Percentiles rank a stretch among this genome's conserved stretches.
Conservation (phyloP, 148 eudicot species). For the Spergularia bocconei region DNA sequence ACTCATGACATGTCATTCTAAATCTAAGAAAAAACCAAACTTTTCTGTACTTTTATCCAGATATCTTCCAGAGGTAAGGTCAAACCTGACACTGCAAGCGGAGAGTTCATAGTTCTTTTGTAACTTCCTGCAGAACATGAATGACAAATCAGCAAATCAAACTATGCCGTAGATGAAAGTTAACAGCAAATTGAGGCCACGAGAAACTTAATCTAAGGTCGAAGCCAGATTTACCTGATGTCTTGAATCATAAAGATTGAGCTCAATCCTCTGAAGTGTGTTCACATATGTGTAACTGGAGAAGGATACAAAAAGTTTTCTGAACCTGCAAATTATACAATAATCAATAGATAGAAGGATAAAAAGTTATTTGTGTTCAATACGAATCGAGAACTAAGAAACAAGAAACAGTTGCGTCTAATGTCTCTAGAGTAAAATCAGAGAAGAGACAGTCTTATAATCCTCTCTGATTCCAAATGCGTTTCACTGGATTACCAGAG, state of each 20-base stretch:
- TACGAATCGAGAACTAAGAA: background rate
- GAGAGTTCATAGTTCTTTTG: too few relatives aligned
- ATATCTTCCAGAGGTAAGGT: too few relatives aligned
- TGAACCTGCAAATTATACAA: constrained; percentile 50
- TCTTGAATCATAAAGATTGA: constrained; percentile 17
- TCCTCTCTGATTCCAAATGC: background rate
- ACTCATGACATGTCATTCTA: too few relatives aligned
- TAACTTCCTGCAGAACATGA: too few relatives aligned
- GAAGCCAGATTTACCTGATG: constrained; percentile 16
- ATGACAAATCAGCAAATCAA: background rate
- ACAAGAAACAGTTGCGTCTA: background rate
- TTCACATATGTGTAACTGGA: constrained; percentile 84
- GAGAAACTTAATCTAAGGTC: background rate
- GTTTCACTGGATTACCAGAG: background rate
- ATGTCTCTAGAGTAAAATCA: background rate
- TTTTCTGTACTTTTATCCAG: too few relatives aligned
- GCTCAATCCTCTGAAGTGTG: constrained; percentile 55
- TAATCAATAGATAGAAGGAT: background rate
- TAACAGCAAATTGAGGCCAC: background rate
- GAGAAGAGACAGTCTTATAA: background rate
- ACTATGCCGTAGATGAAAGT: background rate
- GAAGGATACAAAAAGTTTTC: constrained; percentile 71
- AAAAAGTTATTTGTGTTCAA: too few relatives aligned
- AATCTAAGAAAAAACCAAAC: too few relatives aligned
- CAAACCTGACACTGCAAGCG: too few relatives aligned